Conservation (phyloP, 75 land plant species). For the Selaginella moellendorffii region DNA sequence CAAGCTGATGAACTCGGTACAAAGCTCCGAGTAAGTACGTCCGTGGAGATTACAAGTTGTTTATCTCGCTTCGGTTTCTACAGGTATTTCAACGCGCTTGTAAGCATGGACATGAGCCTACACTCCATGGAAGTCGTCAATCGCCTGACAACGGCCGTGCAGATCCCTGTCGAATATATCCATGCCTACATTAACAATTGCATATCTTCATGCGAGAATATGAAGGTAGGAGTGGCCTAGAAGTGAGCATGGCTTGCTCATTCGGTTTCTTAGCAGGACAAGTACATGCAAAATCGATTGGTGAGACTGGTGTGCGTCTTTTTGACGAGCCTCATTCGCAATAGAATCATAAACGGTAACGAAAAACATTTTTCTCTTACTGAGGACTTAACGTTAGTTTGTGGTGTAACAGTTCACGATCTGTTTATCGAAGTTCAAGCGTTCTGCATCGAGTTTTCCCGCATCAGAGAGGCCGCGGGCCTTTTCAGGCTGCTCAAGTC, state of each 20-base stretch:
- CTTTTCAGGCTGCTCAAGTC: constrained; percentile 79
- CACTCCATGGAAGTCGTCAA: constrained; percentile 22
- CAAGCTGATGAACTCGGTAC: constrained; percentile 78
- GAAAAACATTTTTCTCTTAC: background rate
- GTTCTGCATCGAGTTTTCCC: constrained; percentile 93
- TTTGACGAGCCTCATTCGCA: constrained; percentile 79
- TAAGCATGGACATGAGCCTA: constrained; percentile 62
- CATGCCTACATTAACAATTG: constrained; percentile 8
- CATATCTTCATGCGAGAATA: constrained; percentile 9
- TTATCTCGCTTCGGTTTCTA: background rate
- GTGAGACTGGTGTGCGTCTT: constrained; percentile 95
- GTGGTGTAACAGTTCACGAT: constrained; percentile 59
- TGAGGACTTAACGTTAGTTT: too few relatives aligned
- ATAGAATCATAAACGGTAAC: constrained; percentile 86
- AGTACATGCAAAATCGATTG: constrained; percentile 94
- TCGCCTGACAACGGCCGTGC: constrained; percentile 6
- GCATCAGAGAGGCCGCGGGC: constrained; percentile 82
- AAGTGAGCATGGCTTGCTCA: too few relatives aligned
- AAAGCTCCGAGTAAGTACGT: constrained; percentile 65
- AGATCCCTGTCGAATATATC: constrained; percentile 3
- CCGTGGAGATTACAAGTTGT: background rate
- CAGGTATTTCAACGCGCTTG: constrained; percentile 35
- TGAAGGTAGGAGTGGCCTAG: constrained; percentile 7
- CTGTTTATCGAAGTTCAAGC: constrained; percentile 94
- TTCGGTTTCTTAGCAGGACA: constrained; percentile 47